Conservation (phyloP, 495 filamentous ascomycete genomes). For the Penicillium canariense region DNA sequence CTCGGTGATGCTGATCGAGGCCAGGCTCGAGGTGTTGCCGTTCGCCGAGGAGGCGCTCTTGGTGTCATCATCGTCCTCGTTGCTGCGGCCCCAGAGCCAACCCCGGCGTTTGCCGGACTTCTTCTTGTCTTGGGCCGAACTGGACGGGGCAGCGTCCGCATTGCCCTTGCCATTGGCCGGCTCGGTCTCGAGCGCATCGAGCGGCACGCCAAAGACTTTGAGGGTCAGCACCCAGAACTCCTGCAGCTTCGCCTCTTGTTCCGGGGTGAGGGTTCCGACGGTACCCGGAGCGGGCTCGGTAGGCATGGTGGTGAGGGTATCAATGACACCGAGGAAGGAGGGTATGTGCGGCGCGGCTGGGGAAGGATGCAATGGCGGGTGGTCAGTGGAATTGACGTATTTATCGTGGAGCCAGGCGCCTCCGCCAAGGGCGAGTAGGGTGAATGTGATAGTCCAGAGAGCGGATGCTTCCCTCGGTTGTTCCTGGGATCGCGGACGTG, state of each 20-base stretch:
- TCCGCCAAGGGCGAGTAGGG: slow-evolving; percentile 32
- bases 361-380: slow-evolving; percentile 1
- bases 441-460: slow-evolving; percentile 40
- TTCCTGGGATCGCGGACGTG: slow-evolving; percentile 14
- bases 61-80: slow-evolving; percentile 56
- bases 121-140: slow-evolving; percentile 50
- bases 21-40: slow-evolving; percentile 30
- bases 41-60: slow-evolving; percentile 30
- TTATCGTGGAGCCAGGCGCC: slow-evolving; percentile 38
- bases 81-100: slow-evolving; percentile 57
- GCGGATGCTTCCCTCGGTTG: slow-evolving; percentile 40
- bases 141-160: slow-evolving; percentile 19
- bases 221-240: slow-evolving; percentile 81
- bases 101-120: slow-evolving; percentile 58
- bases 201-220: slow-evolving; percentile 71
- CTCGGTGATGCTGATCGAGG: slow-evolving; percentile 45
- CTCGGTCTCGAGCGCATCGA: slow-evolving; percentile 28
- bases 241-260: slow-evolving; percentile 84
- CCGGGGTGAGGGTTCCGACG: slow-evolving; percentile 80
- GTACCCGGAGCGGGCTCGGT: slow-evolving; percentile 63
- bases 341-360: slow-evolving; percentile 15
- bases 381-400: slow-evolving; percentile 23
- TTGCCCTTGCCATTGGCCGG: slow-evolving; percentile 11
- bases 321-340: slow-evolving; percentile 37
- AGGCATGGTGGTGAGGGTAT: slow-evolving; percentile 43